Evolutionary conservation across 2,329 filamentous ascomycete species (phyloP).

Genomic region (Rugonectria rugulosa): DNA sequence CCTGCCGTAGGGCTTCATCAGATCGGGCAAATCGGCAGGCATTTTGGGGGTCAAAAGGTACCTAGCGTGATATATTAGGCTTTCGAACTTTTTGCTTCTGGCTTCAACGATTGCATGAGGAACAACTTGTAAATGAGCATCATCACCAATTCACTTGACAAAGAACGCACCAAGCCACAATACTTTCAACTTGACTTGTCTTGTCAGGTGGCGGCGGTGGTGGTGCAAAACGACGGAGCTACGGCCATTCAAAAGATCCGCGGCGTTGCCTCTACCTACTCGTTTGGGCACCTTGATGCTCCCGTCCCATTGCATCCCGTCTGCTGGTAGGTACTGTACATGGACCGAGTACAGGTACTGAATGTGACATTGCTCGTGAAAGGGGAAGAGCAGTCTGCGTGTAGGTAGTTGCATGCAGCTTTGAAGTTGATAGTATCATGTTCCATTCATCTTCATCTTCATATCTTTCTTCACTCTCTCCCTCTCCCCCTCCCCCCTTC

Average conservation of each 20-base stretch:
- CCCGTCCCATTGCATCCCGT: neutral
- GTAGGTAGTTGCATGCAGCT: no score
- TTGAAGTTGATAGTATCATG: neutral
- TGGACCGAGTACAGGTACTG: no score
- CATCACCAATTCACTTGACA: neutral
- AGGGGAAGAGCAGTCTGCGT: no score
- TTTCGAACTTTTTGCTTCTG: no score
- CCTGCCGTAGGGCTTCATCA: neutral
- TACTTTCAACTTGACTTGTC: neutral
- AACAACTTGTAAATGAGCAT: no score
- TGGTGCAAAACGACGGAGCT: constrained; percentile 28
- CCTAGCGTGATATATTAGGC: no score
- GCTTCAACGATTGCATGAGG: no score
- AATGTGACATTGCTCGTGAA: no score
- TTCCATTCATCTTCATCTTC: no score
- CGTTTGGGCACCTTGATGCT: constrained; percentile 9
- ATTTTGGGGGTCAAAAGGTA: no score
- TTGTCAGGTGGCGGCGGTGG: neutral
- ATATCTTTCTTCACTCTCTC: neutral
- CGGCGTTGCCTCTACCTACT: constrained; percentile 16
- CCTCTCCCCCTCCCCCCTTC: neutral
- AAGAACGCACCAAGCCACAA: neutral
- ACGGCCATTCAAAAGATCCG: constrained; percentile 40
- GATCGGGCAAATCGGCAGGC: neutral
- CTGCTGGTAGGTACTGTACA: no score